These are phyloP conservation scores for Daedaleopsis nitida DNA, from an alignment of 768 basidiomycete species.

Conservation along the genomic window DNA sequence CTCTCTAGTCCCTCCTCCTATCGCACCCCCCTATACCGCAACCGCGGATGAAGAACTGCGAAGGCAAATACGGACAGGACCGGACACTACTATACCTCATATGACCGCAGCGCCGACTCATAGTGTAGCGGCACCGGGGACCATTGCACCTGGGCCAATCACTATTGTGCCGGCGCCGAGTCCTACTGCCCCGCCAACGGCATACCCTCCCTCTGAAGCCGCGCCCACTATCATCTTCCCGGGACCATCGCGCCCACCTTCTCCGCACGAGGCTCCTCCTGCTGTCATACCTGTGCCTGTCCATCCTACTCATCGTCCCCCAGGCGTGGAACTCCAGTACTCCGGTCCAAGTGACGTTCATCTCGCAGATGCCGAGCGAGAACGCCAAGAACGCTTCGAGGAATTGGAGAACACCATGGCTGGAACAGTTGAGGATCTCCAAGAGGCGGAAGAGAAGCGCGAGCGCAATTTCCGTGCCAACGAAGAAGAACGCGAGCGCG, in stretches of 20 bases:
- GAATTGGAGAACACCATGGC: constrained; percentile 55
- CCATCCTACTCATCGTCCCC: constrained; percentile 1
- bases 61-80: no score
- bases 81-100: no score
- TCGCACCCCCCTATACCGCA: no score
- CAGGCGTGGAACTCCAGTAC: background rate
- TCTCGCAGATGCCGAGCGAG: constrained; percentile 48
- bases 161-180: no score
- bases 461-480: constrained; percentile 64
- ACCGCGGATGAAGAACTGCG: no score
- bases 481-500: constrained; percentile 64
- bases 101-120: no score
- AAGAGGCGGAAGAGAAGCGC: constrained; percentile 63
- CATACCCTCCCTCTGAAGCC: no score
- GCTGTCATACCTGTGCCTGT: background rate
- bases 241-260: background rate
- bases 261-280: background rate
- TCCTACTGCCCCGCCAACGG: no score
- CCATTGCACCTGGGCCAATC: no score
- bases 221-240: no score
- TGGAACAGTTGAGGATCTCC: constrained; percentile 48
- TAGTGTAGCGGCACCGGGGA: no score
- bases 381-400: constrained; percentile 54
- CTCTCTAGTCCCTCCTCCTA: no score
- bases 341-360: constrained; percentile 33